Conservation (phyloP, 805 yeast species). For the Pichia thaimueangensis region DNA sequence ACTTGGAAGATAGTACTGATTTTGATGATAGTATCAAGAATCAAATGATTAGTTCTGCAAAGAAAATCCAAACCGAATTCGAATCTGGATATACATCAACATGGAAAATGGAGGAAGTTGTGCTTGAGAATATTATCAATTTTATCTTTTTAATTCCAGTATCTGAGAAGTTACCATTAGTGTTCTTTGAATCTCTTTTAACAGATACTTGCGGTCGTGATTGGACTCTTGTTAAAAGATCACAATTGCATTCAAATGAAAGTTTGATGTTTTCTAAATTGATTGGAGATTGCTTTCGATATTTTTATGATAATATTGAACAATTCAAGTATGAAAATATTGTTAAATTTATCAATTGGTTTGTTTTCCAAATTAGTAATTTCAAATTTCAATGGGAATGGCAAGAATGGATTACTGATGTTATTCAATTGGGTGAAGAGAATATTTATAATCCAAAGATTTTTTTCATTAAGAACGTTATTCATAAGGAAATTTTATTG, state of each 20-base stretch:
- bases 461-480: conserved; percentile 67
- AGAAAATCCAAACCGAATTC: conserved; percentile 35
- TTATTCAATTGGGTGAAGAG: conserved; percentile 39
- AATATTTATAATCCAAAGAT: conserved; percentile 64
- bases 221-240: conserved; percentile 38
- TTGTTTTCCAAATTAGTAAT: conserved; percentile 86
- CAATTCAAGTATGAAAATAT: conserved; percentile 71
- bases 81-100: conserved; percentile 46
- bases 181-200: conserved; percentile 78
- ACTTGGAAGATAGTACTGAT: conserved; percentile 24
- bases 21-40: conserved; percentile 22
- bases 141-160: conserved; percentile 75
- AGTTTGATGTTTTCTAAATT: conserved; percentile 77
- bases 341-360: conserved; percentile 78
- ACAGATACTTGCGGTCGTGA: conserved; percentile 84
- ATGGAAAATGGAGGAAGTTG: conserved; percentile 87
- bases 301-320: conserved; percentile 61
- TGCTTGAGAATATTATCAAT: conserved; percentile 74
- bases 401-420: conserved; percentile 77
- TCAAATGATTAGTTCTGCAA: conserved; percentile 28
- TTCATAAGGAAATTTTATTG: conserved; percentile 77
- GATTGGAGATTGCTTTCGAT: conserved; percentile 86
- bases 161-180: conserved; percentile 51
- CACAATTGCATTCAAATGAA: conserved; percentile 17
- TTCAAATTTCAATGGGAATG: conserved; percentile 97